These are phyloP conservation scores for Fusarium succisae DNA, from an alignment of 2,329 filamentous ascomycete species.

Conservation along the genomic window DNA sequence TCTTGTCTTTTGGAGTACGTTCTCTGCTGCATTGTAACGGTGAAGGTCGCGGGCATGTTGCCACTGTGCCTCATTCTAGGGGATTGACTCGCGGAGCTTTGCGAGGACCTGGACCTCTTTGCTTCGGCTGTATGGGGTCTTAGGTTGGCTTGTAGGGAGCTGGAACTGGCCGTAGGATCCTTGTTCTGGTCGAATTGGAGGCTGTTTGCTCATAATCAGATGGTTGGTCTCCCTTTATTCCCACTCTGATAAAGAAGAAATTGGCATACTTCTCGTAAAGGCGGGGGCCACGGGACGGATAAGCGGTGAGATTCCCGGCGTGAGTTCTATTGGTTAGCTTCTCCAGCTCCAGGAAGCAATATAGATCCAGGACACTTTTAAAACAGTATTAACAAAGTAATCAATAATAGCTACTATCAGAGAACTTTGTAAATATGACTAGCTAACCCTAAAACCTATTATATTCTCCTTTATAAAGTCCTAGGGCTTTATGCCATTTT, in stretches of 20 bases:
- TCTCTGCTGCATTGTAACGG: not conserved
- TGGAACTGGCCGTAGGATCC: not conserved
- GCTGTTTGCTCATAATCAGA: fast-evolving
- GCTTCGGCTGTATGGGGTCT: fast-evolving
- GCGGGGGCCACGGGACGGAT: not conserved
- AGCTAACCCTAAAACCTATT: no score
- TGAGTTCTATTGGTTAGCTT: not conserved
- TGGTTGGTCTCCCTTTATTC: fast-evolving
- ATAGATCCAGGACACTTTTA: no score
- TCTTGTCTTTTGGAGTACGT: not conserved
- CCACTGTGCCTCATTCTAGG: not conserved
- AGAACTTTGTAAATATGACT: no score
- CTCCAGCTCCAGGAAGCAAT: no score
- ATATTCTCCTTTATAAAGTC: no score
- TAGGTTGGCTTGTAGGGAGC: fast-evolving
- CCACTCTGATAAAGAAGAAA: fast-evolving
- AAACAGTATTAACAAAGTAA: no score
- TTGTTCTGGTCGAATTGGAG: not conserved
- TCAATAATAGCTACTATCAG: no score
- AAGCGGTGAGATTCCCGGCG: not conserved
- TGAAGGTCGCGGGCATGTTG: not conserved
- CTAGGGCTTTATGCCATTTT: no score
- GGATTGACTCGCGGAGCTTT: not conserved
- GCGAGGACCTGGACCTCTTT: fast-evolving
- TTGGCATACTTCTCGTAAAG: no score